These are phyloP conservation scores for Lepidium aucheri DNA, from an alignment of 345 rosid genomes.

Conservation along the genomic window DNA sequence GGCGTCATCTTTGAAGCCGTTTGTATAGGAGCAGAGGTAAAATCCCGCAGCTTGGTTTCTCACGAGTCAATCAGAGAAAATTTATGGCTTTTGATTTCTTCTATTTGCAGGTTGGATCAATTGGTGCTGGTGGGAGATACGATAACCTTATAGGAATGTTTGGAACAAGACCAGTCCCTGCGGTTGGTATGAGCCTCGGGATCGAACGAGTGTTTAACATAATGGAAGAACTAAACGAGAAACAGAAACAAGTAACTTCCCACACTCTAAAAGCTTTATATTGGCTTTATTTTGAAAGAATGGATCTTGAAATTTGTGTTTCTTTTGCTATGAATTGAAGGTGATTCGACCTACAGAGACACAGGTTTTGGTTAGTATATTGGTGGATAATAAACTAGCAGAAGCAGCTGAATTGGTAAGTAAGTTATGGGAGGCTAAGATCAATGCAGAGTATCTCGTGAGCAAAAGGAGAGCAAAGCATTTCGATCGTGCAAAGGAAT, in stretches of 20 bases:
- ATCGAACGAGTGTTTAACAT: conserved; percentile 83
- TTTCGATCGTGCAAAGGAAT: conserved; percentile 16
- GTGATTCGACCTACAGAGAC: conserved; percentile 63
- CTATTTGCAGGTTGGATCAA: conserved; percentile 71
- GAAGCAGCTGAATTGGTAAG: conserved; percentile 59
- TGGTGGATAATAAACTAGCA: conserved; percentile 47
- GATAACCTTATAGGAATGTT: conserved; percentile 90
- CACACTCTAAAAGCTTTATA: not conserved
- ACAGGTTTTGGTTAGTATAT: conserved; percentile 52
- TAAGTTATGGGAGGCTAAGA: conserved; percentile 49
- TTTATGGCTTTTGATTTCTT: not conserved
- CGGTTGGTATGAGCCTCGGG: conserved; percentile 92
- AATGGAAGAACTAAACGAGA: conserved; percentile 53
- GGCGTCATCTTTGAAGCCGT: conserved; percentile 94
- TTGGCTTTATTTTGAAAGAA: not conserved
- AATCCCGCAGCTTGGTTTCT: not conserved
- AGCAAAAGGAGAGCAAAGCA: conserved; percentile 56
- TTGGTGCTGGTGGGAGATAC: conserved; percentile 93
- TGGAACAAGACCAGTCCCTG: conserved; percentile 83
- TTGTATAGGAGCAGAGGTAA: conserved; percentile 78
- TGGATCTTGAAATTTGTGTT: not conserved
- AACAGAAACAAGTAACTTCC: conserved; percentile 50
- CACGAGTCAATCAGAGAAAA: not conserved
- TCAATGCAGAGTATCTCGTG: conserved; percentile 64
- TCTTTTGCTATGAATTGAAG: conserved; percentile 25